Evolutionary conservation across 2,329 filamentous ascomycete species (phyloP).

Genomic region (Juglanconis sp.): DNA sequence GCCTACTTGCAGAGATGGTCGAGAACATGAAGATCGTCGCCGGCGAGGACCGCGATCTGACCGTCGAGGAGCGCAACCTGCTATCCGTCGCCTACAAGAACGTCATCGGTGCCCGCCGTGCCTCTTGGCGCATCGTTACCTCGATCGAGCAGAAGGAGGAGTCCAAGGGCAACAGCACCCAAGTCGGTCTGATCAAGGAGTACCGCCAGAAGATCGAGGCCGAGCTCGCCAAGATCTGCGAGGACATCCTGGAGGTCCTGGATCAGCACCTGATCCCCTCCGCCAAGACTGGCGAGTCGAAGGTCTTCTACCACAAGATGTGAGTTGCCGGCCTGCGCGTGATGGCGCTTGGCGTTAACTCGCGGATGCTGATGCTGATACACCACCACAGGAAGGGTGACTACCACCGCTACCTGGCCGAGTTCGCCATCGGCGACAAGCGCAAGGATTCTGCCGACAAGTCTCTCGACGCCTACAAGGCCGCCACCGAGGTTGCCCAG

Average conservation of each 20-base stretch:
- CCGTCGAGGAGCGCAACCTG: slow-evolving; percentile 95
- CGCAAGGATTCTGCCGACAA: slow-evolving; percentile 92
- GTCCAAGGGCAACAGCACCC: slow-evolving; percentile 92
- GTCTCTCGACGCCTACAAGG: slow-evolving; percentile 96
- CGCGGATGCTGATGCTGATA: slow-evolving; percentile 14
- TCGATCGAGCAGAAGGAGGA: slow-evolving; percentile 99
- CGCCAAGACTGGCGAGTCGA: slow-evolving; percentile 92
- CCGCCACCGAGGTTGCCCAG: slow-evolving; percentile 83
- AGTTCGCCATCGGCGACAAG: slow-evolving; percentile 92
- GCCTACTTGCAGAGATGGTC: slow-evolving; percentile 75
- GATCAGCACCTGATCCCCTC: slow-evolving; percentile 92
- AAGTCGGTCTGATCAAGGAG: slow-evolving; percentile 91
- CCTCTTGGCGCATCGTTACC: slow-evolving; percentile 96
- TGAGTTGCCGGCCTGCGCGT: slow-evolving; percentile 35
- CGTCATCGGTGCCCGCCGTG: slow-evolving; percentile 93
- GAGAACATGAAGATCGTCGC: slow-evolving; percentile 99
- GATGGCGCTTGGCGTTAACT: background rate
- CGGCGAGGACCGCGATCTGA: slow-evolving; percentile 77
- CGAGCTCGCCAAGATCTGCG: slow-evolving; percentile 95
- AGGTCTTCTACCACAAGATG: slow-evolving; percentile 99
- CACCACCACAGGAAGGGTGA: slow-evolving; percentile 80
- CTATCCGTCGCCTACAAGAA: slow-evolving; percentile 99
- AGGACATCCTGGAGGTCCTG: slow-evolving; percentile 93
- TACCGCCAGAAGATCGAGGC: slow-evolving; percentile 98
- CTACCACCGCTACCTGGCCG: slow-evolving; percentile 97